A percentile compares a stretch with the other conserved stretches of the same genome.
phyloP scores from a whole-genome alignment of 768 basidiomycete species.

The Russula vinacea region DNA sequence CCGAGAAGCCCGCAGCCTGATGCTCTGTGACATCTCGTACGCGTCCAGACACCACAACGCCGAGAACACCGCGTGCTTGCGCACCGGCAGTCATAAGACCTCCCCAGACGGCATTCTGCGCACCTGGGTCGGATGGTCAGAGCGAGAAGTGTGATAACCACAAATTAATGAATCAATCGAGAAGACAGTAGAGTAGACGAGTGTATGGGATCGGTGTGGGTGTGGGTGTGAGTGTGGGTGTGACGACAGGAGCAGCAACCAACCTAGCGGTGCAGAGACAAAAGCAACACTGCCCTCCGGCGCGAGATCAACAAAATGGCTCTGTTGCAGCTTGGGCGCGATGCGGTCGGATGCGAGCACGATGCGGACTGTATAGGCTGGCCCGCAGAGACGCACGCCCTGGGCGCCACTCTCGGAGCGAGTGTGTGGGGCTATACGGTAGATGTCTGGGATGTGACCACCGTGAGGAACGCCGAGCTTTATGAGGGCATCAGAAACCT shows the following conservation, averaged over 20 bases:
- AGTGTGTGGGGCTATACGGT: conserved; percentile 49
- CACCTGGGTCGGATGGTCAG: conserved; percentile 41
- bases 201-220: not conserved
- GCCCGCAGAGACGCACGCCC: conserved; percentile 55
- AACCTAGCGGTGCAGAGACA: conserved; percentile 71
- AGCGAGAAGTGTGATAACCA: not conserved
- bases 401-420: conserved; percentile 36
- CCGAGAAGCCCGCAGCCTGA: conserved; percentile 63
- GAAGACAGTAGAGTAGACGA: not conserved
- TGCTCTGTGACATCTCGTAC: conserved; percentile 85
- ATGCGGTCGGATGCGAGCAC: conserved; percentile 54
- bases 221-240: not conserved
- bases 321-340: conserved; percentile 57
- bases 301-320: conserved; percentile 82
- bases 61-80: conserved; percentile 60
- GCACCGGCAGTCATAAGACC: conserved; percentile 90
- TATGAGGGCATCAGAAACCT: conserved; percentile 85
- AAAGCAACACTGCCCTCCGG: conserved; percentile 64
- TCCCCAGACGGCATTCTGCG: conserved; percentile 86
- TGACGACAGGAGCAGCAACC: conserved; percentile 27
- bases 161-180: not conserved
- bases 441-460: conserved; percentile 78
- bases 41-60: conserved; percentile 79
- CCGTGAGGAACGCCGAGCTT: conserved; percentile 71
- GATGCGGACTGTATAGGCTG: conserved; percentile 87